Evolutionary conservation across 805 yeast species (phyloP).

Genomic region (Priceomyces melissophilus): DNA sequence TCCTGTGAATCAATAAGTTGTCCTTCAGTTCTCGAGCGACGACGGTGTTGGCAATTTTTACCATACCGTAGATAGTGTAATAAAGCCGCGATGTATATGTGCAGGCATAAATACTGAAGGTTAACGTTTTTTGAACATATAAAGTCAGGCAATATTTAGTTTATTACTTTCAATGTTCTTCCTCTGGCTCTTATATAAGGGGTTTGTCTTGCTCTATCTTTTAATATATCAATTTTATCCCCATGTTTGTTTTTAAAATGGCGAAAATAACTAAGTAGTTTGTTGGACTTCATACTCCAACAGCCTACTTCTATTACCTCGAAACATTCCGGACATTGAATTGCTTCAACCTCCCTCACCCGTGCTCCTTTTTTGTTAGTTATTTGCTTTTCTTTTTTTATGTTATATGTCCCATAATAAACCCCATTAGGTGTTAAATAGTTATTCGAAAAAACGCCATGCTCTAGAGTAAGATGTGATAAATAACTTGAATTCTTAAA

Average conservation of each 20-base stretch:
- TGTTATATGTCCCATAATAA: conserved; percentile 23
- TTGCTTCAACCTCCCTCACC: conserved; percentile 19
- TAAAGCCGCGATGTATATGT: no score
- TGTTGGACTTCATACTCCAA: conserved; percentile 26
- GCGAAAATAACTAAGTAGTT: conserved; percentile 25
- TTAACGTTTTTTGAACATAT: no score
- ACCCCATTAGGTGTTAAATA: conserved; percentile 29
- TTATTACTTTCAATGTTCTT: conserved; percentile 7
- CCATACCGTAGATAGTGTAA: no score
- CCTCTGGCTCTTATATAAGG: conserved; percentile 6
- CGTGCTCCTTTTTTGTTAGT: conserved; percentile 7
- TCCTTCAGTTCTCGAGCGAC: no score
- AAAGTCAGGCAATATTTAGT: conserved; percentile 22
- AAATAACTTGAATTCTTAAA: conserved; percentile 32
- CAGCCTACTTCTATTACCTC: conserved; percentile 25
- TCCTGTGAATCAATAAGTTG: no score
- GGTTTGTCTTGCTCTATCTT: conserved; percentile 1
- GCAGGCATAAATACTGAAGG: no score
- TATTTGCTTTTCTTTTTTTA: conserved; percentile 15
- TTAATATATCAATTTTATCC: background rate
- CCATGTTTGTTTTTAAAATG: conserved; percentile 25
- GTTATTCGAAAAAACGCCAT: conserved; percentile 31
- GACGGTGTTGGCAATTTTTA: no score
- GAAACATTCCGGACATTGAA: conserved; percentile 26
- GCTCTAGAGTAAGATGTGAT: conserved; percentile 32